Base-by-base conservation (phyloP, 108 stramenopile species). In the Schizochytrium sp. region DNA sequence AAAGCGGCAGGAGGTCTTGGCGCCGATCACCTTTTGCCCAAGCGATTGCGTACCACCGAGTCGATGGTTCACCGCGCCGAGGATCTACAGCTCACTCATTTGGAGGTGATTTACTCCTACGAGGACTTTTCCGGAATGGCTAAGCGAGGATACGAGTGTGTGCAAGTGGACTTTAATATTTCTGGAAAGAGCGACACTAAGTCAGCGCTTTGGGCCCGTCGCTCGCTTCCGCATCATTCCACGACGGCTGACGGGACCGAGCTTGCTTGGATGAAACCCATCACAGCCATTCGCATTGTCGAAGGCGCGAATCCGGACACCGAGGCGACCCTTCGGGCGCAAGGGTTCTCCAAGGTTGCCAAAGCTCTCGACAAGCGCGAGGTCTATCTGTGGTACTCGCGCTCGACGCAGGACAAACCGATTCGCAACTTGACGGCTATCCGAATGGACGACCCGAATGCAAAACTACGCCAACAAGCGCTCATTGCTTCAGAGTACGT, bases 351-450 rank as follows among this genome's bases (percentile, higher is more conserved):
- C 25, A 83, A 83, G 28, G 76, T 83, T 12, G 76, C 76, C 76
- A 83, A 83, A 4, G 45, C 76, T 6, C 45, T 83, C 6, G 51
- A 83, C 51, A 83, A 83, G 23, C 76, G 76, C 10, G 51, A 23
- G 16, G 51, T 83, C 25, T 83, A 21, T 83, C 4, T 83, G 6
- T 83, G 76, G 76, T 83, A 83, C 51, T 53, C 51, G 19, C 76
- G 76, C 4, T 25, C 19, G 25, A 28, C 19, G 48, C 8, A 83
- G 16, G 76, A 47, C 19, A 53, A 21, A 3, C 76, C 76, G n/a
- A 83, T 83, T 53, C 76, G 76, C 76, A 83, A 83, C 48, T 6
- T 83, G 48, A 83, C 76, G 12, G 76, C 76, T 6, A 53, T 83
- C 28, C 76, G 76, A 3, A 47, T 83, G 48, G 76, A 83, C 25